phyloP scores from a whole-genome alignment of 441 rosid genomes.

The Erodium moschatum region DNA sequence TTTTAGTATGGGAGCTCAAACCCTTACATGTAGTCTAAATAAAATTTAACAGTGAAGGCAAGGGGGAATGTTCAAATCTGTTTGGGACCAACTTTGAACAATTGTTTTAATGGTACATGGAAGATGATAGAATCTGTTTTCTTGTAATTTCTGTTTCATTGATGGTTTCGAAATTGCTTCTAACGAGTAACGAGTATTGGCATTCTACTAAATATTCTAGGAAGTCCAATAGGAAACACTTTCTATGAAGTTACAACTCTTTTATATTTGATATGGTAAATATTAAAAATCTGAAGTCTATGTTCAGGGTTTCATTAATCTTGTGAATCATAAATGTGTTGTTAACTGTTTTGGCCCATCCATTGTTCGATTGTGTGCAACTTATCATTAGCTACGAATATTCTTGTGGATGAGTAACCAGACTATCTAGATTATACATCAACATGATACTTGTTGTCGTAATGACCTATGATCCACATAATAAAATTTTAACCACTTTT shows the following conservation, averaged over 20 bases:
- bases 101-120: not conserved
- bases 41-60: not conserved
- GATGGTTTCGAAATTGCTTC: not conserved
- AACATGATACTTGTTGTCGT: not conserved
- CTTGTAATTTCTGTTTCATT: not conserved
- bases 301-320: constrained; percentile 2
- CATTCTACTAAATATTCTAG: not conserved
- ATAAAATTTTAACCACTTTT: not conserved
- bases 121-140: not conserved
- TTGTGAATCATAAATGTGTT: not conserved
- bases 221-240: not conserved
- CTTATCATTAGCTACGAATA: not conserved
- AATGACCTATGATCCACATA: not conserved
- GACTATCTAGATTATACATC: not conserved
- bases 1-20: not conserved
- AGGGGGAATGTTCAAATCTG: not conserved
- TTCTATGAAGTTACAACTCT: not conserved
- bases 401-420: not conserved
- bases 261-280: not conserved
- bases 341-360: not conserved
- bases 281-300: not conserved
- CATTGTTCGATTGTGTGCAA: not conserved
- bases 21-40: not conserved
- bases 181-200: not conserved
- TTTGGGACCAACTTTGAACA: not conserved